phyloP scores from a whole-genome alignment of 208 protist genomes.

The Trichomonas tenax region DNA sequence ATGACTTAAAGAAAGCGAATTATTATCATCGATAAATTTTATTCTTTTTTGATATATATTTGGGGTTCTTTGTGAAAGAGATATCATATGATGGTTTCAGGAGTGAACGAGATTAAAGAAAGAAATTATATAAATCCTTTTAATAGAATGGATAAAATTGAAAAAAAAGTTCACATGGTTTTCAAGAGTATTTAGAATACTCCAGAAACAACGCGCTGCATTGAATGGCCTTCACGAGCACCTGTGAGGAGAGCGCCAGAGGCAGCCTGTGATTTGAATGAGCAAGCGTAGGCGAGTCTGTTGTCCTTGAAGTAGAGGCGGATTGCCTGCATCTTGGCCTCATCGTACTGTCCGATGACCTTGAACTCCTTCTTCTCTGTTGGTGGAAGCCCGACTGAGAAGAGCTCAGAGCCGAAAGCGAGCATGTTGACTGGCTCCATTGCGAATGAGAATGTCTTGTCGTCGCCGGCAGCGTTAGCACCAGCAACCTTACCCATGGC shows the following conservation, averaged over 20 bases:
- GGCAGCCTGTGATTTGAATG: background rate
- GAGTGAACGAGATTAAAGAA: no score
- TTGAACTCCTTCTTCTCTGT: background rate
- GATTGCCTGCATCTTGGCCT: no score
- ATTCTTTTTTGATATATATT: no score
- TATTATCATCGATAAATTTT: no score
- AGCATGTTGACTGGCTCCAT: background rate
- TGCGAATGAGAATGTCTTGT: background rate
- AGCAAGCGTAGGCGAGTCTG: background rate
- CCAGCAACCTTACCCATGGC: background rate
- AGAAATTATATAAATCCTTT: no score
- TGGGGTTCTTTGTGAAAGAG: no score
- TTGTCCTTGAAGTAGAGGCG: background rate
- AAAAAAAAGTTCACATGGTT: no score
- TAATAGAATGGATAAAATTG: no score
- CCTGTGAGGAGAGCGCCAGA: background rate
- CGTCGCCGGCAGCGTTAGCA: background rate
- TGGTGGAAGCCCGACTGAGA: background rate
- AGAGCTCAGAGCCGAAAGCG: background rate
- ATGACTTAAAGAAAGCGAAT: no score
- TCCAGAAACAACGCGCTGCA: background rate
- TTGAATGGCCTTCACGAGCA: background rate
- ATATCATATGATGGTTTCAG: no score
- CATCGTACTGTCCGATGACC: background rate
- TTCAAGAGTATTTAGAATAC: background rate